Percentiles rank a stretch among this genome's conserved stretches.
Evolutionary conservation across 2,329 filamentous ascomycete genomes (phyloP).

Genomic region (Pestalotiopsis sp.): DNA sequence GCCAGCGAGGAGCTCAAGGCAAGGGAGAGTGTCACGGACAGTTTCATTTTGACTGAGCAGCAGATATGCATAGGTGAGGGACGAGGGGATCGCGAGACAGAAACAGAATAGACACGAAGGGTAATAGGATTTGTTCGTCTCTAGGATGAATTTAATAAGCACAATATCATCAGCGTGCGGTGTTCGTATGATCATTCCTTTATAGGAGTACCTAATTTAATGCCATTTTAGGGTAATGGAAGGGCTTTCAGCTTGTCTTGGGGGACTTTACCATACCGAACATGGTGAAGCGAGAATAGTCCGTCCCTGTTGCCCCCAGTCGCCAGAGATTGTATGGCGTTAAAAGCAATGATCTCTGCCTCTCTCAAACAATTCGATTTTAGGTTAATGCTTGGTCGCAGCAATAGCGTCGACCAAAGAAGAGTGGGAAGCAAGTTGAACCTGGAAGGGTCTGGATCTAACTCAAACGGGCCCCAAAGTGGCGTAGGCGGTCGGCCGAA

Average conservation of each 20-base stretch:
- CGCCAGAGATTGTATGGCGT: background rate
- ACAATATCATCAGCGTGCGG: background rate
- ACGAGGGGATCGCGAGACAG: background rate
- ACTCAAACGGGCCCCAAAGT: no score
- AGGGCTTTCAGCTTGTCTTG: background rate
- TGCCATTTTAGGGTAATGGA: background rate
- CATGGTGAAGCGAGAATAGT: background rate
- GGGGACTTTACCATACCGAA: background rate
- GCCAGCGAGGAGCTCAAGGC: background rate
- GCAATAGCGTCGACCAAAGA: no score
- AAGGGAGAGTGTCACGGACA: background rate
- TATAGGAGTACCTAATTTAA: background rate
- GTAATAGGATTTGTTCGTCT: background rate
- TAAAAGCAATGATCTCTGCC: no score
- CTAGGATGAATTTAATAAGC: background rate
- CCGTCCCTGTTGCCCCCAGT: background rate
- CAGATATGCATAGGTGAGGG: background rate
- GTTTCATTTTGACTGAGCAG: background rate
- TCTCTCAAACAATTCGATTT: no score
- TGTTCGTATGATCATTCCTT: background rate
- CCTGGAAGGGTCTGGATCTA: no score
- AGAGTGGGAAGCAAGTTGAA: no score
- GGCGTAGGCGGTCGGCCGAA: background rate
- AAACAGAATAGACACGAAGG: background rate
- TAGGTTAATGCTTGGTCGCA: no score